phyloP scores from a whole-genome alignment of 768 basidiomycete species.

The Trametes villosa region DNA sequence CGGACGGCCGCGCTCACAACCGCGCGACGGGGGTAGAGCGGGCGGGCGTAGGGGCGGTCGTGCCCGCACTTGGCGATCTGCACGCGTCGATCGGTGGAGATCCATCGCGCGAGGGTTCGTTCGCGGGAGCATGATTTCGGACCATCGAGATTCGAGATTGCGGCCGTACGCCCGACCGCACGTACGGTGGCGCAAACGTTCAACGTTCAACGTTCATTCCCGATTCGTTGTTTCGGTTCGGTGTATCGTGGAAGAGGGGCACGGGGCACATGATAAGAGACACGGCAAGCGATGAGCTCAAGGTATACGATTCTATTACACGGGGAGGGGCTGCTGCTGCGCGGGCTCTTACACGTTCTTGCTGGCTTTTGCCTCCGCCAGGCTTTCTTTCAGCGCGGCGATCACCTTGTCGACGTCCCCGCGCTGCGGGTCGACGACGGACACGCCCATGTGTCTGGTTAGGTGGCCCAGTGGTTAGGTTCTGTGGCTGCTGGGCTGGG shows the following conservation, averaged over 20 bases:
- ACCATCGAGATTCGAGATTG: no score
- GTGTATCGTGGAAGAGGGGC: no score
- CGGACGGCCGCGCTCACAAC: constrained; percentile 11
- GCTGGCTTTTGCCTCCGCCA: constrained; percentile 45
- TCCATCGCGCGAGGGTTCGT: no score
- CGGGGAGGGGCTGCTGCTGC: constrained; percentile 9
- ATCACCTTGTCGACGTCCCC: constrained; percentile 80
- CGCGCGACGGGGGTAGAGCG: constrained; percentile 25
- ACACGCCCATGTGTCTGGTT: constrained; percentile 85
- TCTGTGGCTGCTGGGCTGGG: no score
- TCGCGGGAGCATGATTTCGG: no score
- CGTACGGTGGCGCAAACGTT: no score
- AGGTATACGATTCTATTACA: constrained; percentile 21
- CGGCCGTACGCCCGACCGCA: no score
- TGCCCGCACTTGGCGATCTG: not conserved
- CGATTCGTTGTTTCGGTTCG: no score
- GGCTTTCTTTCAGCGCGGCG: constrained; percentile 60
- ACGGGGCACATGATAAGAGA: not conserved
- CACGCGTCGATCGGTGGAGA: no score
- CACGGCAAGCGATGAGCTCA: no score
- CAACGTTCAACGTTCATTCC: no score
- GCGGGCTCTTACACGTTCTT: constrained; percentile 32
- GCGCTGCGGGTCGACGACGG: constrained; percentile 70
- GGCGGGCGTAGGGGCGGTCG: not conserved
- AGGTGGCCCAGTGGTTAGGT: no score